Percentiles rank a stretch among this genome's conserved stretches.
phyloP scores from a whole-genome alignment of 2,329 filamentous ascomycete species.

The Amesomyces nigricolor region DNA sequence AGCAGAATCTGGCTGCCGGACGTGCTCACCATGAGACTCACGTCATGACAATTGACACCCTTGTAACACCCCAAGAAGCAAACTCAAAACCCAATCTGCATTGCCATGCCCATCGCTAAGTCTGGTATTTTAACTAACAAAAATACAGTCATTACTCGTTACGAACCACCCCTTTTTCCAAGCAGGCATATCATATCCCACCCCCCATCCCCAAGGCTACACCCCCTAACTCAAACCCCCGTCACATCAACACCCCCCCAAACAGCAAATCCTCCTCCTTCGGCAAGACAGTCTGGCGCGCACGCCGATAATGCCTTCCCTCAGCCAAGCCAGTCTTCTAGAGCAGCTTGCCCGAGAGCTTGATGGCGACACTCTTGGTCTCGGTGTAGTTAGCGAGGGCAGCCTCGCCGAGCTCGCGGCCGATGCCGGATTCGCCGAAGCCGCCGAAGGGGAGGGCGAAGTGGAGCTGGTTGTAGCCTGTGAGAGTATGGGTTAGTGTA shows the following conservation, averaged over 20 bases:
- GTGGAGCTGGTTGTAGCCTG: slow-evolving; percentile 42
- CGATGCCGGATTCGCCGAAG: slow-evolving; percentile 73
- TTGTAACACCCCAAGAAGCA: too few relatives aligned
- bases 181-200: neutral
- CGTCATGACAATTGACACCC: too few relatives aligned
- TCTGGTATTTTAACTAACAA: neutral
- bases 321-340: neutral
- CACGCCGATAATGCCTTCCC: neutral
- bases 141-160: slow-evolving; percentile 9
- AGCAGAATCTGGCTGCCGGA: too few relatives aligned
- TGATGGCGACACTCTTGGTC: slow-evolving; percentile 60
- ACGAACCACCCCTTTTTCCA: neutral
- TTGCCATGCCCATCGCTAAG: neutral
- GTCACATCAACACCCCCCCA: too few relatives aligned
- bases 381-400: slow-evolving; percentile 64
- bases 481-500: too few relatives aligned
- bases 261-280: too few relatives aligned
- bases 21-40: too few relatives aligned
- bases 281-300: neutral
- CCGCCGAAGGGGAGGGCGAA: slow-evolving; percentile 59
- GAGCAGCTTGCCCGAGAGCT: slow-evolving; percentile 30
- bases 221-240: too few relatives aligned
- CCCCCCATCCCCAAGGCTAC: neutral
- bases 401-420: slow-evolving; percentile 67
- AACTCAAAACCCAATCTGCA: neutral